These are phyloP conservation scores for Amanita muscaria DNA, from an alignment of 768 basidiomycete genomes.

Conservation along the genomic window DNA sequence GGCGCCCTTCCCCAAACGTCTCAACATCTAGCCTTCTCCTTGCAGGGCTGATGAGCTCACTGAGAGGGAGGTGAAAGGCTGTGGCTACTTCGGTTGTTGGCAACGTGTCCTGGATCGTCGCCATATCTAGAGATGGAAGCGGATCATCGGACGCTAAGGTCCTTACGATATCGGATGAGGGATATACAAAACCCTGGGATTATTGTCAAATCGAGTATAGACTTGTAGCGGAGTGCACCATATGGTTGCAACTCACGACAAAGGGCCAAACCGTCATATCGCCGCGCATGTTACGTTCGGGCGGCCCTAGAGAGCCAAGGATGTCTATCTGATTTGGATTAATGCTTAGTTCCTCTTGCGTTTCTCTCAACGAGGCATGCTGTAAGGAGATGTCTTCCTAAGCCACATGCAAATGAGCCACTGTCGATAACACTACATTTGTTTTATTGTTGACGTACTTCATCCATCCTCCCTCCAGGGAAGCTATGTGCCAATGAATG, in stretches of 20 bases:
- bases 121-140: constrained; percentile 52
- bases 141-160: constrained; percentile 25
- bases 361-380: constrained; percentile 60
- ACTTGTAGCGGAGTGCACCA: not conserved
- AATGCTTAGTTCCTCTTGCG: constrained; percentile 66
- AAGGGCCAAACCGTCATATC: constrained; percentile 66
- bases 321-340: constrained; percentile 51
- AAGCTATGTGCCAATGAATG: constrained; percentile 36
- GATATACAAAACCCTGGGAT: constrained; percentile 22
- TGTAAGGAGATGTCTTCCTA: constrained; percentile 47
- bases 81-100: constrained; percentile 60
- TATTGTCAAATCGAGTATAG: not conserved
- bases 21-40: constrained; percentile 40
- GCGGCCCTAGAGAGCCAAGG: constrained; percentile 55
- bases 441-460: constrained; percentile 28
- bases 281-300: constrained; percentile 48
- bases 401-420: constrained; percentile 10
- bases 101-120: constrained; percentile 31
- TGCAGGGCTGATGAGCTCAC: constrained; percentile 35
- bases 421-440: constrained; percentile 8
- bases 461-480: constrained; percentile 65
- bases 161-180: not conserved
- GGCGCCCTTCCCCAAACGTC: constrained; percentile 47
- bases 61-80: constrained; percentile 64
- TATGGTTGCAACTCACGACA: constrained; percentile 41